Evolutionary conservation across 768 basidiomycete genomes (phyloP), one percentile per base, ranked within the genome.

Genomic region (Termitomyces sp.): DNA sequence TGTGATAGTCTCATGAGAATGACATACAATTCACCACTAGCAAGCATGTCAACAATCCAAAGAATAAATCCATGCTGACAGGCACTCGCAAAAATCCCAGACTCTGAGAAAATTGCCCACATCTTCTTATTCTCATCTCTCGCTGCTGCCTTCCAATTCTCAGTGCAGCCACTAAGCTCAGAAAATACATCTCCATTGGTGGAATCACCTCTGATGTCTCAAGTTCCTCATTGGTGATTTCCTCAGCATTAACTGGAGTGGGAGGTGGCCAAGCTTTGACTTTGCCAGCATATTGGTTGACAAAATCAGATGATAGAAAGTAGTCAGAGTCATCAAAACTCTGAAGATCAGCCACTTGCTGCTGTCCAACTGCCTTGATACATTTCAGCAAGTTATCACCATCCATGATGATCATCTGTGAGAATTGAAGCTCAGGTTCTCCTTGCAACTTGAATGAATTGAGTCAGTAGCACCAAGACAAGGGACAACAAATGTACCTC

Each of bases 81-180:
- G 6, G 69, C 69, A 59, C 63, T 56, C 0, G 73, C 68, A 60
- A 81, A 79, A 13, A 78, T 64, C 0, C 79, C 77, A 0, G 74
- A 72, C 67, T 78, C 74, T 0, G 73, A 61, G 54, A 76, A 81
- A 9, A 77, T 64, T 2, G 59, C 65, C 75, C 72, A 77, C 69
- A 73, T 74, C 24, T 62, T 67, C 63, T 75, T 77, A 13, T 46
- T 46, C 45, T 22, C 45, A 4, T 46, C 12, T 4, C 13, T 22
- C 3, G 22, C 12, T 5, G 45, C 45, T 5, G 2, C 45, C 45
- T 24, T 24, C 4, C 45, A 46, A 24, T 46, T 46, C 0, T 46
- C 12, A 5, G 45, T 22, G 5, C 45, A 46, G 4, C 45, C 2
- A 6, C 45, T 46, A 0, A 2, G n/a, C n/a, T 4, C 9, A 12